Percentiles rank a stretch among this genome's conserved stretches.
Conservation (phyloP, 1,139 yeast genomes). For the Pichia sp. region DNA sequence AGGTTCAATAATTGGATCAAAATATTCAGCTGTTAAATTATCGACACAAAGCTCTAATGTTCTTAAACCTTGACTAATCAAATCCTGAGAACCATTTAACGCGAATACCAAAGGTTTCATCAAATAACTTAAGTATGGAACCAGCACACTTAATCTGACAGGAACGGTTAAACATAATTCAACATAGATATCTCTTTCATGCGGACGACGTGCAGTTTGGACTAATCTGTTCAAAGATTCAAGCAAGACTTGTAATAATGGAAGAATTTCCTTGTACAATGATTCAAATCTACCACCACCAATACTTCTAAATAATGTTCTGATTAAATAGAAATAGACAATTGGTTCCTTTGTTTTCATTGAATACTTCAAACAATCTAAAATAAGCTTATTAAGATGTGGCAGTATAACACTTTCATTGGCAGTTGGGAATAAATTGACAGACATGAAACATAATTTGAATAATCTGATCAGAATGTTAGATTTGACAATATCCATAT, state of each 20-base stretch:
- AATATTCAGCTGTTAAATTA: slow-evolving; percentile 91
- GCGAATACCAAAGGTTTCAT: slow-evolving; percentile 93
- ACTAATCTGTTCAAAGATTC: slow-evolving; percentile 85
- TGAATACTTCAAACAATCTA: slow-evolving; percentile 76
- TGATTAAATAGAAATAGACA: slow-evolving; percentile 81
- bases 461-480: slow-evolving; percentile 81
- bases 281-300: slow-evolving; percentile 96
- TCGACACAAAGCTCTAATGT: slow-evolving; percentile 97
- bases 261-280: slow-evolving; percentile 88
- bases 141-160: slow-evolving; percentile 86
- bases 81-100: slow-evolving; percentile 84
- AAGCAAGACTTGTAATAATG: slow-evolving; percentile 79
- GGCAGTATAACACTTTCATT: slow-evolving; percentile 89
- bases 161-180: slow-evolving; percentile 96
- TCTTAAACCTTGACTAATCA: slow-evolving; percentile 90
- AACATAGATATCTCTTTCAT: slow-evolving; percentile 90
- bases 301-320: slow-evolving; percentile 89
- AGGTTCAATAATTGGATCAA: slow-evolving; percentile 96
- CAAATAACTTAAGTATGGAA: slow-evolving; percentile 84
- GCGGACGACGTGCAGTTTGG: slow-evolving; percentile 79
- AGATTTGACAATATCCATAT: slow-evolving; percentile 73
- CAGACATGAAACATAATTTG: slow-evolving; percentile 94
- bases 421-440: slow-evolving; percentile 81
- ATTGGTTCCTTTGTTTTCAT: slow-evolving; percentile 92
- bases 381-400: slow-evolving; percentile 77